Conservation (phyloP, 2,329 filamentous ascomycete species). For the Furcasterigmium sp. region DNA sequence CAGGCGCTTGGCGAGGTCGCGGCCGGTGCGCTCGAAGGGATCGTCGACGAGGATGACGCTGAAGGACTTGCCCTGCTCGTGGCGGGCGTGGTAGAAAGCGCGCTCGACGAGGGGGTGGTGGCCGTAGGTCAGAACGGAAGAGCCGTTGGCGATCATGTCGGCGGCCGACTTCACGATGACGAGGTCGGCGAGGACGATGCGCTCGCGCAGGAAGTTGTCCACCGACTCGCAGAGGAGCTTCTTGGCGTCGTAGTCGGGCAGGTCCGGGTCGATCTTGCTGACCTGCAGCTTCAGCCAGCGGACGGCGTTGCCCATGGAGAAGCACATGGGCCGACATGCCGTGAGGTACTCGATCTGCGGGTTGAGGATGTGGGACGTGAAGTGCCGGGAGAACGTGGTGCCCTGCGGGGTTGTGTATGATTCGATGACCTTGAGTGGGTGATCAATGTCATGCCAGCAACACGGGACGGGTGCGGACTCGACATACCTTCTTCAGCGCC, state of each 20-base stretch:
- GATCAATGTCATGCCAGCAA: neutral
- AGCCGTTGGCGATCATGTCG: constrained; percentile 70
- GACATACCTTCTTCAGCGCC: constrained; percentile 74
- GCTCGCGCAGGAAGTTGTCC: constrained; percentile 85
- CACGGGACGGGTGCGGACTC: too few relatives aligned
- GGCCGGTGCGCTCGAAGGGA: constrained; percentile 46
- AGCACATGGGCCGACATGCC: constrained; percentile 90
- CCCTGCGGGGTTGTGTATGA: constrained; percentile 86
- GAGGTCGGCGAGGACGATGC: constrained; percentile 79
- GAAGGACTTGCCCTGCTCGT: constrained; percentile 64
- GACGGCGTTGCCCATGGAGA: constrained; percentile 96
- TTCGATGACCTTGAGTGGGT: constrained; percentile 64
- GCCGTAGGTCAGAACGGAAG: constrained; percentile 82
- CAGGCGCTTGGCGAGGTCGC: constrained; percentile 63
- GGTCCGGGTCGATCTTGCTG: constrained; percentile 81
- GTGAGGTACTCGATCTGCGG: constrained; percentile 94
- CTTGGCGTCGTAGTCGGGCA: constrained; percentile 78
- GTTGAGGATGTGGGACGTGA: constrained; percentile 85
- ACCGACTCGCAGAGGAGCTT: constrained; percentile 72
- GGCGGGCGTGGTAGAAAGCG: constrained; percentile 68
- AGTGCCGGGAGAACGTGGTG: constrained; percentile 81
- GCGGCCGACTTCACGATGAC: constrained; percentile 76
- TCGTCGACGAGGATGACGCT: constrained; percentile 80
- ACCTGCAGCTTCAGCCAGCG: constrained; percentile 91
- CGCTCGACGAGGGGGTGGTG: constrained; percentile 83